Evolutionary conservation across 78 protist species (phyloP).

Genomic region (Pelomyxa schiedti): DNA sequence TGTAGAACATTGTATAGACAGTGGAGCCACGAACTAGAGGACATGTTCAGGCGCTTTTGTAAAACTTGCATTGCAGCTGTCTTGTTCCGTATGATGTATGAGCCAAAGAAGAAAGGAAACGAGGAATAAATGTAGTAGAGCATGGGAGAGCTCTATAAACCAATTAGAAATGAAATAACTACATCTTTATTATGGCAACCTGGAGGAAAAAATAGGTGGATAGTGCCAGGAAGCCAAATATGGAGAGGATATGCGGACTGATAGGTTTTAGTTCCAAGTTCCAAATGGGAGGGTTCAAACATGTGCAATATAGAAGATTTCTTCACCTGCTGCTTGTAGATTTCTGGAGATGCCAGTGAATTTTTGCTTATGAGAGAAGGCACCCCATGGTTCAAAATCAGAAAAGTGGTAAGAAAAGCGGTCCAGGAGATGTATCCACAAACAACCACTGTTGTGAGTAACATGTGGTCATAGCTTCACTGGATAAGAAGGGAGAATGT

Average conservation of each 20-base stretch:
- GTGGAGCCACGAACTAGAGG: slow-evolving; percentile 18
- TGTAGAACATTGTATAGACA: slow-evolving; percentile 1
- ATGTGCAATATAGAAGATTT: too few relatives aligned
- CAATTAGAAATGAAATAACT: slow-evolving; percentile 9
- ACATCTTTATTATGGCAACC: too few relatives aligned
- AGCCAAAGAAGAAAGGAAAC: slow-evolving; percentile 30
- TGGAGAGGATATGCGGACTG: too few relatives aligned
- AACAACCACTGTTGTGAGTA: slow-evolving; percentile 49
- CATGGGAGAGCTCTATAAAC: slow-evolving; percentile 21
- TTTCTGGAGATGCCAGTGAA: not conserved
- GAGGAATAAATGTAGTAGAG: slow-evolving; percentile 26
- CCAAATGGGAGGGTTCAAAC: too few relatives aligned
- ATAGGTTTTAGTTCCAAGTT: too few relatives aligned
- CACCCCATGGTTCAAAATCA: too few relatives aligned
- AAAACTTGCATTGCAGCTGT: slow-evolving; percentile 36
- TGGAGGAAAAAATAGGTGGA: too few relatives aligned
- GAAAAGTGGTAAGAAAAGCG: slow-evolving; percentile 9
- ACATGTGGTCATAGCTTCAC: slow-evolving; percentile 45
- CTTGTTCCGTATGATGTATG: slow-evolving; percentile 32
- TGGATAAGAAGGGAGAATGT: not conserved
- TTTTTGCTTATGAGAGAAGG: slow-evolving; percentile 25
- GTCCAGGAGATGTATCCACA: slow-evolving; percentile 63
- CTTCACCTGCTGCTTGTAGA: not conserved
- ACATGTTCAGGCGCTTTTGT: slow-evolving; percentile 25
- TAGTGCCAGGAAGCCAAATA: too few relatives aligned